These are phyloP conservation scores for Zymoseptoria crescenta DNA, from an alignment of 2,329 filamentous ascomycete genomes.

Conservation along the genomic window DNA sequence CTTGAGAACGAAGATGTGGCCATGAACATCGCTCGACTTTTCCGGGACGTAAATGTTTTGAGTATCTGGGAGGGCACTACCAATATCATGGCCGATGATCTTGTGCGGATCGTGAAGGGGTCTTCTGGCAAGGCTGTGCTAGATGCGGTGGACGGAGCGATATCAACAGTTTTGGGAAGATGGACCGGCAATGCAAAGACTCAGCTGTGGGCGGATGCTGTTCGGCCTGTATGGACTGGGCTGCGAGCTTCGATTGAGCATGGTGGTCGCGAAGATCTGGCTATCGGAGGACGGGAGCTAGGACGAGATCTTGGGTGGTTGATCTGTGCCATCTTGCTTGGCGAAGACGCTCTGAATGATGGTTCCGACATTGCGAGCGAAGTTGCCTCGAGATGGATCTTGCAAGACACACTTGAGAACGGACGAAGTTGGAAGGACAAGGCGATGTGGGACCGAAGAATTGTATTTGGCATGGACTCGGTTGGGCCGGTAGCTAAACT, in stretches of 20 bases:
- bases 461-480: neutral
- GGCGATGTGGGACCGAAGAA: neutral
- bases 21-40: slow-evolving; percentile 58
- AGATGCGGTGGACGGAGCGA: neutral
- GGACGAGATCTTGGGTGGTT: slow-evolving; percentile 7
- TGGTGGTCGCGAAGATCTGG: neutral
- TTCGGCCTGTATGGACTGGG: neutral
- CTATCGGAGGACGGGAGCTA: slow-evolving; percentile 3
- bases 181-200: neutral
- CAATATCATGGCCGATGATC: slow-evolving; percentile 55
- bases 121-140: neutral
- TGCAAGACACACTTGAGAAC: neutral
- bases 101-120: slow-evolving; percentile 34
- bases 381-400: neutral
- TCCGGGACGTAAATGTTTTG: slow-evolving; percentile 56
- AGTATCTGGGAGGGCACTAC: slow-evolving; percentile 69
- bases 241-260: neutral
- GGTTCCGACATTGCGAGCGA: neutral
- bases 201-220: neutral
- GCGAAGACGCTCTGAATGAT: slow-evolving; percentile 6
- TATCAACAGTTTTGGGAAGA: neutral
- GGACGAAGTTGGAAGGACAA: neutral
- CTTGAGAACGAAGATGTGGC: slow-evolving; percentile 55
- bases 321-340: slow-evolving; percentile 7
- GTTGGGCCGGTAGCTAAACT: neutral